Evolutionary conservation across 768 basidiomycete species (phyloP), one percentile per base, ranked within the genome.

Genomic region (Termitomyces sp.): DNA sequence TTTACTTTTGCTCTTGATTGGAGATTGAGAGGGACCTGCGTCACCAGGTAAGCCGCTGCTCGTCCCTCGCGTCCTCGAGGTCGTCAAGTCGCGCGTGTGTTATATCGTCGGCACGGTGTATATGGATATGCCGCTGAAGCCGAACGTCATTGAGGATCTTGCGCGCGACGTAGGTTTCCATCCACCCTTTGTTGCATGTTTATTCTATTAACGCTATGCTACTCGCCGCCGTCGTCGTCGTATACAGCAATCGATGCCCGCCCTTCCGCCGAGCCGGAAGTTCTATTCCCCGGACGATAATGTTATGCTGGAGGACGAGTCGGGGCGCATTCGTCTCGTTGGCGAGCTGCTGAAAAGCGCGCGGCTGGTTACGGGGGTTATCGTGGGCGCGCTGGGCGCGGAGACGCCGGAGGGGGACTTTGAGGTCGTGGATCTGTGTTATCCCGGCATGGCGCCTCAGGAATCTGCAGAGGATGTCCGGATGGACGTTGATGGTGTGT

Each of bases 41-140:
- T 10, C 13, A 13, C 2, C 65, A 92, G 91, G 86, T 9, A 76
- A 80, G 12, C 92, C 94, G 0, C 66, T 78, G 12, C 79, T 86
- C 31, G 82, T 95, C n/a, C 79, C 85, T 6, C 81, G 92, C 31
- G 90, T 96, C 2, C 83, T 97, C 4, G 96, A 98, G 57, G 87
- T 98, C 8, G 75, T 85, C 47, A 90, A 92, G 64, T 88, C 88
- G 1, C 77, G 88, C 65, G 75, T 96, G 55, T 97, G 94, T 71
- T 98, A 88, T 70, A 82, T 98, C 60, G 77, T 97, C 54, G 97
- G 97, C 4, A 99, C 97, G 0, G 87, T 98, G 6, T 99, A 98
- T 70, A 88, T 98, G 86, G 94, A 99, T 59, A 99, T 99, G 97
- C 92, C 94, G 9, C 78, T 98, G 52, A 99, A 99, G 68, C 96